Percentiles rank a stretch among this genome's conserved stretches.
These are phyloP conservation scores for Bauhinia variegata DNA, from an alignment of 306 rosid genomes.

Conservation along the genomic window DNA sequence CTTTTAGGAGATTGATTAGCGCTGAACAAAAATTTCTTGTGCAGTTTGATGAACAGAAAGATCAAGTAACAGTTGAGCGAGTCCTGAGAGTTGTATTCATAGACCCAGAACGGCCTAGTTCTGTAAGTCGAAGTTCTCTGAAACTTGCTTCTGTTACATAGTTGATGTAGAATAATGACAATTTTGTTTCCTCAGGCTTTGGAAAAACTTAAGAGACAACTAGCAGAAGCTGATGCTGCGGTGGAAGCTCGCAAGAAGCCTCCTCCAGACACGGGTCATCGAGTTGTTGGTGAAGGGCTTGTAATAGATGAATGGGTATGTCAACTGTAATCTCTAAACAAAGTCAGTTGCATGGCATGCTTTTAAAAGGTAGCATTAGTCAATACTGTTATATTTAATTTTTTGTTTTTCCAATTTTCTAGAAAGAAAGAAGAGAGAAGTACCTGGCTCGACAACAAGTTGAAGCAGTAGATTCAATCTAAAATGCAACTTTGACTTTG, in stretches of 20 bases:
- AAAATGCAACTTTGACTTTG: slow-evolving; percentile 33
- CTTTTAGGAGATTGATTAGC: too few species aligned
- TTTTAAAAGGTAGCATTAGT: too few species aligned
- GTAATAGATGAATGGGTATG: slow-evolving; percentile 98
- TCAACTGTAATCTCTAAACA: neutral
- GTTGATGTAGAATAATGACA: slow-evolving; percentile 13
- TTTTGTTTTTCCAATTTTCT: slow-evolving; percentile 24
- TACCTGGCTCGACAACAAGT: slow-evolving; percentile 89
- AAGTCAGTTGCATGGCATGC: too few species aligned
- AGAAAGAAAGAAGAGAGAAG: slow-evolving; percentile 95
- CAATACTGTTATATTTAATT: neutral
- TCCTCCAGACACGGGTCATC: slow-evolving; percentile 63
- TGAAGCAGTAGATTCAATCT: slow-evolving; percentile 69
- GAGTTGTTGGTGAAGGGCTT: slow-evolving; percentile 86
- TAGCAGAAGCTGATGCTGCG: slow-evolving; percentile 96
- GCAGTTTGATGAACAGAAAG: slow-evolving; percentile 95
- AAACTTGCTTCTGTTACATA: neutral
- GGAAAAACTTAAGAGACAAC: slow-evolving; percentile 75
- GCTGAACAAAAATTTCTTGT: slow-evolving; percentile 26
- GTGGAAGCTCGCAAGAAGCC: slow-evolving; percentile 88
- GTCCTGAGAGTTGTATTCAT: slow-evolving; percentile 78
- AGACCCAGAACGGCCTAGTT: slow-evolving; percentile 63
- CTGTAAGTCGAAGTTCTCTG: slow-evolving; percentile 60
- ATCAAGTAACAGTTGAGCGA: slow-evolving; percentile 76
- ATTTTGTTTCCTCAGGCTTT: slow-evolving; percentile 55